phyloP scores from a whole-genome alignment of 140 eudicot genomes.

The Anethum foeniculum region DNA sequence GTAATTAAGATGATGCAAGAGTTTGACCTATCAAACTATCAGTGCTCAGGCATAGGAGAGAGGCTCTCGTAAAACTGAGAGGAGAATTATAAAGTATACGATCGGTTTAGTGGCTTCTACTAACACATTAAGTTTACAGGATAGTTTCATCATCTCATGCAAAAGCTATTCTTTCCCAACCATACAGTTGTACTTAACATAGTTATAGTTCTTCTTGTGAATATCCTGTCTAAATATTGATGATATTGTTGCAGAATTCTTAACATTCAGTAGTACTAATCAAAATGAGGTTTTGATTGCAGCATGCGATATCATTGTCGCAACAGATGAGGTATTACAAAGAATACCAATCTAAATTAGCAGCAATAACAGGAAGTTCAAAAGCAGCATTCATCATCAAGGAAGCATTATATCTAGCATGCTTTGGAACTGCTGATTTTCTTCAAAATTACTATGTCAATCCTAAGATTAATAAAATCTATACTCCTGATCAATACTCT shows the following conservation, averaged over 20 bases:
- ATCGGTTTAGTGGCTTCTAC: no score
- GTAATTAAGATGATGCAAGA: no score
- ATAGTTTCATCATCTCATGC: neutral
- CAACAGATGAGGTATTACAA: conserved; percentile 65
- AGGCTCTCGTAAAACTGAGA: neutral
- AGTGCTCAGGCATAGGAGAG: neutral
- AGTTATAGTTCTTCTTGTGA: no score
- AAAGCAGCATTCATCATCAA: conserved; percentile 62
- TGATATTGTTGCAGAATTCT: neutral
- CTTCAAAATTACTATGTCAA: conserved; percentile 77
- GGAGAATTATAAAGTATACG: no score
- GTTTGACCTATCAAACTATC: neutral
- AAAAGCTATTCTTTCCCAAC: neutral
- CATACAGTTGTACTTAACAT: neutral
- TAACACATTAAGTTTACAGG: neutral
- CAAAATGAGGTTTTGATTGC: conserved; percentile 16
- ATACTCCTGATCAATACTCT: conserved; percentile 70
- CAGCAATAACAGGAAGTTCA: conserved; percentile 52
- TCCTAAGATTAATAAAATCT: conserved; percentile 60
- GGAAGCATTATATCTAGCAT: conserved; percentile 52
- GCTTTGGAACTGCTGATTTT: conserved; percentile 75
- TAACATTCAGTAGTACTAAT: neutral
- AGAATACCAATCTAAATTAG: conserved; percentile 74
- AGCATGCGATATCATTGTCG: conserved; percentile 87
- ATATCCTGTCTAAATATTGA: no score